Conservation (phyloP, 169 alveolate species). For the Plasmodium berghei region DNA sequence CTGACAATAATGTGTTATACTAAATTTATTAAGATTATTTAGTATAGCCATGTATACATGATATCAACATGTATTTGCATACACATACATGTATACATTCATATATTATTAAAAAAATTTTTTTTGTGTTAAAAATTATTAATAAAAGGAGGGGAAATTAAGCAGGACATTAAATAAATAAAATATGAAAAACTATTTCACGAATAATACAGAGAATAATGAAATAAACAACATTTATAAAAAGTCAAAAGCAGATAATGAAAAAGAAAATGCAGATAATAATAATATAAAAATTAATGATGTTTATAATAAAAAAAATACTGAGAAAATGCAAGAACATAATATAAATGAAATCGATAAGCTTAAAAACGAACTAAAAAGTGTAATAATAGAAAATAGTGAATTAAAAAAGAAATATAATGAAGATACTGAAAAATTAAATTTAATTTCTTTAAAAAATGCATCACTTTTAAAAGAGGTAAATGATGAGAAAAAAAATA, state of each 20-base stretch:
- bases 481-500: conserved; percentile 40
- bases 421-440: conserved; percentile 71
- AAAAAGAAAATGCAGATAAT: not conserved
- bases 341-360: conserved; percentile 67
- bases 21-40: too few species aligned
- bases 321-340: conserved; percentile 36
- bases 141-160: not conserved
- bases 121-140: conserved; percentile 20
- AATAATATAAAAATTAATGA: not conserved
- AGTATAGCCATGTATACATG: too few species aligned
- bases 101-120: not conserved
- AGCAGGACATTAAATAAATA: not conserved
- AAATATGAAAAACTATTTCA: conserved; percentile 13
- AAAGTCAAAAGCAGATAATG: not conserved
- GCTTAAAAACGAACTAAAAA: conserved; percentile 56
- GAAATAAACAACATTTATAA: conserved; percentile 7
- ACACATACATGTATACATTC: too few species aligned
- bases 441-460: conserved; percentile 50
- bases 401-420: conserved; percentile 57
- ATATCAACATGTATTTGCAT: too few species aligned
- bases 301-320: not conserved
- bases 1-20: not conserved
- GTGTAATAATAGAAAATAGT: conserved; percentile 50
- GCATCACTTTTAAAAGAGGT: conserved; percentile 33
- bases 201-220: conserved; percentile 19